Conservation (phyloP, 169 alveolate species). For the Babesia ovata region DNA sequence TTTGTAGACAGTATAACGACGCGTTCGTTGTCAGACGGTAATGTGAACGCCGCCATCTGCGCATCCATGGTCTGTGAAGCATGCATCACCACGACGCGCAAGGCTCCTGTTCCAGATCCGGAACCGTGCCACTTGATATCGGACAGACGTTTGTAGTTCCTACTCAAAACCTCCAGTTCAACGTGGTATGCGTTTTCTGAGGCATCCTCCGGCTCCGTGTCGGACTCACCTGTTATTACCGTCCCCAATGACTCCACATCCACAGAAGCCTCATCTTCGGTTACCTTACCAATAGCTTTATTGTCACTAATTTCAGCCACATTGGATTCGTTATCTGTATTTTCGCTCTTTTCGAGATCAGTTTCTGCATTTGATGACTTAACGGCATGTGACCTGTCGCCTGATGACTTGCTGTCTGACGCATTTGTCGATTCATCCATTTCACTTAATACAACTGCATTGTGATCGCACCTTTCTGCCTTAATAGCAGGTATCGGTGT, state of each 20-base stretch:
- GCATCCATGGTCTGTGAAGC: conserved; percentile 83
- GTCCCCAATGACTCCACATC: background rate
- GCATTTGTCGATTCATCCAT: too few species aligned
- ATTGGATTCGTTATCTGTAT: too few species aligned
- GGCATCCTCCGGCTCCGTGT: conserved; percentile 1
- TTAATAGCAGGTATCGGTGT: too few species aligned
- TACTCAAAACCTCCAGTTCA: conserved; percentile 43
- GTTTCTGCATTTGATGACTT: too few species aligned
- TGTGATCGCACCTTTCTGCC: too few species aligned
- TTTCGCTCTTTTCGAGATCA: too few species aligned
- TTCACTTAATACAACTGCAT: too few species aligned
- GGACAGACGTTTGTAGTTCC: conserved; percentile 38
- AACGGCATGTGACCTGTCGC: too few species aligned
- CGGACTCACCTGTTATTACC: background rate
- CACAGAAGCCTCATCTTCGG: background rate
- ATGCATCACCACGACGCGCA: conserved; percentile 83
- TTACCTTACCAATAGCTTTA: background rate
- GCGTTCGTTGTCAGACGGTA: conserved; percentile 89
- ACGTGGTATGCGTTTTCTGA: conserved; percentile 11
- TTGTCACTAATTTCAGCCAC: too few species aligned
- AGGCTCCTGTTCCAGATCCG: conserved; percentile 70
- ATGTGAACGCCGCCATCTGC: conserved; percentile 78
- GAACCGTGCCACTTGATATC: conserved; percentile 74
- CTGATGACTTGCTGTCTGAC: too few species aligned
- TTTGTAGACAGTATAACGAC: conserved; percentile 96